Evolutionary conservation across 164 flowering plant genomes (phyloP).

Genomic region (Pachysandra terminalis): DNA sequence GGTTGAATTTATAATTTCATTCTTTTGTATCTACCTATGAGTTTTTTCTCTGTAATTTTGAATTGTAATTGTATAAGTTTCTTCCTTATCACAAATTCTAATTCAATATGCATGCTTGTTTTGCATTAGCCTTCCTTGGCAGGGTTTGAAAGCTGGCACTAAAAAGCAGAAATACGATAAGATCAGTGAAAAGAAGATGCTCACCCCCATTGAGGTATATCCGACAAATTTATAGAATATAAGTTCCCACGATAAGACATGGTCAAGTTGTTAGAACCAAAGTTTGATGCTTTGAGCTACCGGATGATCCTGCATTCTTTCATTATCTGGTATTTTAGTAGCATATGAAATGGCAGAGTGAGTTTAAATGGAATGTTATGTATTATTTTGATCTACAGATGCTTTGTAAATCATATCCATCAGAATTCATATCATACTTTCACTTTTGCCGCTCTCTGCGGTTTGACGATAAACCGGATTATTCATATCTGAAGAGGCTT

Average conservation of each 20-base stretch:
- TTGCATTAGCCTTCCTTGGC: constrained; percentile 79
- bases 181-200: constrained; percentile 49
- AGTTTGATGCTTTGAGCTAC: background rate
- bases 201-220: constrained; percentile 45
- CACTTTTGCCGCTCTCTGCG: constrained; percentile 55
- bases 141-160: constrained; percentile 78
- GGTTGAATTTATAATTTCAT: too few relatives aligned
- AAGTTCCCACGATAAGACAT: too few relatives aligned
- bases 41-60: background rate
- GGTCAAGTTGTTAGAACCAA: too few relatives aligned
- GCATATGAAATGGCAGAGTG: background rate
- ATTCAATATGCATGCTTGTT: constrained; percentile 6
- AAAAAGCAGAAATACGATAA: constrained; percentile 54
- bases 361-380: background rate
- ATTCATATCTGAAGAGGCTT: constrained; percentile 53
- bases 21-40: too few relatives aligned
- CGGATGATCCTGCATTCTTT: background rate
- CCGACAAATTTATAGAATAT: too few relatives aligned
- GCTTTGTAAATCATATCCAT: constrained; percentile 44
- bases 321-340: background rate
- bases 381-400: constrained; percentile 22
- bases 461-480: constrained; percentile 60
- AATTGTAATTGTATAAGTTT: background rate
- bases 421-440: constrained; percentile 51
- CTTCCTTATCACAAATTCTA: background rate